Base-by-base conservation (phyloP, 805 yeast genomes). In the Ogataea corticis region DNA sequence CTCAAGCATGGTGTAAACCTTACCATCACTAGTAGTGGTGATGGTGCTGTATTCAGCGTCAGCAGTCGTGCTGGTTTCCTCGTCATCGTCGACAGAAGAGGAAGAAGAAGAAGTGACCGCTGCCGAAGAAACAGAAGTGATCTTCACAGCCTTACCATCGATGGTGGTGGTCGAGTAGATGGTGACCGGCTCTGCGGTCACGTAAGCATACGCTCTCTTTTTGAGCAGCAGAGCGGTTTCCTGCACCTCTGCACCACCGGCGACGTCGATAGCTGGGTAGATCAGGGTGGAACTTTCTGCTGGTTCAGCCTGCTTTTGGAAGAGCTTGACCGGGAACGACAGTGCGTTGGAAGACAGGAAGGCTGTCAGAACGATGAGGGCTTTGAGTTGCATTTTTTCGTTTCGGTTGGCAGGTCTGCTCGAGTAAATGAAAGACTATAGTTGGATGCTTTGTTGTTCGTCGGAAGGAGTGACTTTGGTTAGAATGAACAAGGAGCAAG, bases 191-290 rank as follows among this genome's bases (percentile, higher is more conserved):
- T 41, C 51, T 2, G 56, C 62, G 9, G 65, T 61, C 23, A 61
- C 61, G 28, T 54, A 54, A 3, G 51, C 63, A 25, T 58, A 48
- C 9, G 58, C 62, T 49, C 66, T 58, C 45, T 59, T 62, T 11
- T 58, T 50, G 7, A 44, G 23, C 7, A 46, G 34, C 25, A 43
- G 36, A 4, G 45, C 53, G 3, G 53, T 49, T 32, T 49, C 48
- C 28, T 36, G 31, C n/a, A 35, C 18, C 14, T 43, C 48, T 9
- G 30, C 25, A 14, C 38, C 48, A 7, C 42, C 48, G 1, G 28
- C 34, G 13, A 46, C 37, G 7, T 29, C 47, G 28, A 44, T 45
- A 4, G 44, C 54, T 19, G 54, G 54, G 28, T 49, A 49, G 4
- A 41, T 39, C 14, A 40, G 19, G 11, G 48, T 42, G 14, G 49